Evolutionary conservation across 495 filamentous ascomycete genomes (phyloP).

Genomic region (Talaromyces nanjingensis): DNA sequence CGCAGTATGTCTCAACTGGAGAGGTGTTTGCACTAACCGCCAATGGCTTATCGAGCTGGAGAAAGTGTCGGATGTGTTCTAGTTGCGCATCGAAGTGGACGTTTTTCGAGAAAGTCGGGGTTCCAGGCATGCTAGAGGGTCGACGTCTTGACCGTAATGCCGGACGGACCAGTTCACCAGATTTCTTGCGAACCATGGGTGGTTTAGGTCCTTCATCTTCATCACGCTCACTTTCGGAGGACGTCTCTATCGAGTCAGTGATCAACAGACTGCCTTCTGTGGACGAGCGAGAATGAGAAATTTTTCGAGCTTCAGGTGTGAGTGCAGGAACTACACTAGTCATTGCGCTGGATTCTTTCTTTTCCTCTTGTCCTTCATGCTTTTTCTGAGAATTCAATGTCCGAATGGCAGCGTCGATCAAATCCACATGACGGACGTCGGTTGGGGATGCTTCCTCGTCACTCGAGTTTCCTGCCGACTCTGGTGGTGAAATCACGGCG

Average conservation of each 20-base stretch:
- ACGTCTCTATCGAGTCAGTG: conserved; percentile 49
- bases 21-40: conserved; percentile 96
- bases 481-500: conserved; percentile 81
- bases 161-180: conserved; percentile 90
- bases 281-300: conserved; percentile 74
- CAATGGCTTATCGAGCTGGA: conserved; percentile 85
- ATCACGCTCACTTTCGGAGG: conserved; percentile 59
- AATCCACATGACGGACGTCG: conserved; percentile 56
- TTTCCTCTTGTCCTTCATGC: conserved; percentile 28
- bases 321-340: conserved; percentile 17
- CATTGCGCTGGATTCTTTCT: conserved; percentile 27
- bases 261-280: conserved; percentile 64
- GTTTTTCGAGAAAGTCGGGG: conserved; percentile 87
- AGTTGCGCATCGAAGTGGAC: conserved; percentile 94
- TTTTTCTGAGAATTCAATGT: conserved; percentile 57
- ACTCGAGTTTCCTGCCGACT: conserved; percentile 67
- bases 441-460: conserved; percentile 69
- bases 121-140: conserved; percentile 95
- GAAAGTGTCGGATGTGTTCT: conserved; percentile 91
- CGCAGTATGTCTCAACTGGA: conserved; percentile 77
- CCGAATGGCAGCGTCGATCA: conserved; percentile 77
- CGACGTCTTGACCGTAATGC: conserved; percentile 76
- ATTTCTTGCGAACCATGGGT: conserved; percentile 94
- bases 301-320: conserved; percentile 51
- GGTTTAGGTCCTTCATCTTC: conserved; percentile 62